Conservation (phyloP, 495 filamentous ascomycete species). For the Cercophora newfieldiana region DNA sequence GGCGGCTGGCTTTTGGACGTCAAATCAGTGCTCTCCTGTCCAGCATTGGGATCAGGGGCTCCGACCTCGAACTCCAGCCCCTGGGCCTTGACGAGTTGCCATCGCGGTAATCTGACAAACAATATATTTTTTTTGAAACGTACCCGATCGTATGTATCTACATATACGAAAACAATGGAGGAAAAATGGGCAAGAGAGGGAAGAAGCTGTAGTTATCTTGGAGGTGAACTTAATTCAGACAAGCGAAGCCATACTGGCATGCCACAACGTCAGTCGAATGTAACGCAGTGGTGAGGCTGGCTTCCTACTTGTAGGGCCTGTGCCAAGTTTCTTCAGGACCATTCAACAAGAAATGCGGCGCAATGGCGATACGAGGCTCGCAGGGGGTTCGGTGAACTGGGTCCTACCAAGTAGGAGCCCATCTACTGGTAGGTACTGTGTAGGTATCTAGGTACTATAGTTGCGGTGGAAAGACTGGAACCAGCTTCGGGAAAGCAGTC, state of each 20-base stretch:
- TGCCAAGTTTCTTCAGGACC: neutral
- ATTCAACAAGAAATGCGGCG: neutral
- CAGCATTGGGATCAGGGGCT: neutral
- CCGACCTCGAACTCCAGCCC: neutral
- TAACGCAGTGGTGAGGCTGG: neutral
- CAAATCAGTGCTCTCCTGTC: neutral
- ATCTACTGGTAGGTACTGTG: no score
- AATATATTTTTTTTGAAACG: neutral
- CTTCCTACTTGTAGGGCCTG: neutral
- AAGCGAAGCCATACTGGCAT: no score
- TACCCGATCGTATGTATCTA: neutral
- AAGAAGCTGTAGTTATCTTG: no score
- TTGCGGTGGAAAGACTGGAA: no score
- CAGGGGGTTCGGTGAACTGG: no score
- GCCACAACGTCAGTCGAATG: neutral
- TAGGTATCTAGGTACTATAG: no score
- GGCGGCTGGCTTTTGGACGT: neutral
- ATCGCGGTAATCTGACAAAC: neutral
- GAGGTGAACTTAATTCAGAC: no score
- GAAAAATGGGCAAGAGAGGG: neutral
- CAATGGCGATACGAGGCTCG: neutral
- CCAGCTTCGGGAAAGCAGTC: no score
- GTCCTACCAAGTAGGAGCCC: no score
- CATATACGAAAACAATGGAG: neutral
- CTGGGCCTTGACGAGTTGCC: neutral